These are phyloP conservation scores for Colletotrichum tropicicola DNA, from an alignment of 2,329 filamentous ascomycete genomes.

Conservation along the genomic window DNA sequence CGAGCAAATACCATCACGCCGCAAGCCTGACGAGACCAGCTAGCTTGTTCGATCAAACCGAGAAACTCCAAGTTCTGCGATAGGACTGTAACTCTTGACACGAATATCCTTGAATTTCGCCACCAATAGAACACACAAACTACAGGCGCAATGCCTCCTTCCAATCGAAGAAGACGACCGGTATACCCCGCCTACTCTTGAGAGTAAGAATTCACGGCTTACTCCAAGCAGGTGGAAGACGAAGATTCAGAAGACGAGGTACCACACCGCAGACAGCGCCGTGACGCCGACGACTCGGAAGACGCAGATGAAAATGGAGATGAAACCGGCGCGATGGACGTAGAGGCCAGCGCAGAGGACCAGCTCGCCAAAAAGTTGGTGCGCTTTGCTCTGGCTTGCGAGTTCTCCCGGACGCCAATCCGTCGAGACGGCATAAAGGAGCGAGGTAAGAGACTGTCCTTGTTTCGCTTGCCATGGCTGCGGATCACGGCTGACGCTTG, in stretches of 20 bases:
- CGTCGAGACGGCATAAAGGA: constrained; percentile 70
- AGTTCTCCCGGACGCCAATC: constrained; percentile 69
- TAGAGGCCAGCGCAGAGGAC: constrained; percentile 49
- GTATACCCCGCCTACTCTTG: constrained; percentile 35
- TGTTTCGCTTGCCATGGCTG: neutral
- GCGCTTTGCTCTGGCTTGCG: constrained; percentile 73
- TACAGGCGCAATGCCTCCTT: constrained; percentile 40
- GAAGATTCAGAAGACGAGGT: constrained; percentile 44
- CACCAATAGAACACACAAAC: neutral
- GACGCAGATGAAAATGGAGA: constrained; percentile 44
- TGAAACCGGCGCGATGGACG: constrained; percentile 47
- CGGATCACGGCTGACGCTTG: neutral
- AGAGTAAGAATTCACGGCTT: neutral
- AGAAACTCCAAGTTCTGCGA: too few relatives aligned
- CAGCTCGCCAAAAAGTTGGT: constrained; percentile 73
- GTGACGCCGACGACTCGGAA: constrained; percentile 38
- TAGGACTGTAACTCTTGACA: too few relatives aligned
- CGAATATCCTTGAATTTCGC: too few relatives aligned
- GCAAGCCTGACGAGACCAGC: neutral
- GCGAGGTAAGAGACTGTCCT: constrained; percentile 56
- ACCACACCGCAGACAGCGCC: constrained; percentile 42
- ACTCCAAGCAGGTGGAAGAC: constrained; percentile 34
- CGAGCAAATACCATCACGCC: neutral
- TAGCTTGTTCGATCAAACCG: too few relatives aligned
- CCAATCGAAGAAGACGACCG: constrained; percentile 30